Evolutionary conservation across 257 asterid species (phyloP).

Genomic region (Leptodermis oblonga): DNA sequence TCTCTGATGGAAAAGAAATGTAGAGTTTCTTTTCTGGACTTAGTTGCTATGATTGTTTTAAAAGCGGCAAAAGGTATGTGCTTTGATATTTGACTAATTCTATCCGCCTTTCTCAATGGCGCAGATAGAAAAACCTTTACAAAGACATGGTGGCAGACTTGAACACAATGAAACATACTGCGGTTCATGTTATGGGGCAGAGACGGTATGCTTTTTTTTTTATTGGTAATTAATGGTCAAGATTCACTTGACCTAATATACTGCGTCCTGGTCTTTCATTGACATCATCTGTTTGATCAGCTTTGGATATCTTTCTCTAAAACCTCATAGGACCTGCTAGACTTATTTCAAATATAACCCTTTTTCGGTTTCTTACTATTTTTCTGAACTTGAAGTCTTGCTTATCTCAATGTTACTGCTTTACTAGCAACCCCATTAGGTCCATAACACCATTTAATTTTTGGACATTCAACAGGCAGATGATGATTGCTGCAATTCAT

Average conservation of each 20-base stretch:
- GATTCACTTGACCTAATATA: neutral
- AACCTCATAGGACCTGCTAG: neutral
- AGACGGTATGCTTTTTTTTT: constrained; percentile 50
- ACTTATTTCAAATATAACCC: neutral
- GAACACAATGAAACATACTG: constrained; percentile 97
- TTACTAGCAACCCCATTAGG: neutral
- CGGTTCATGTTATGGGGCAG: constrained; percentile 97
- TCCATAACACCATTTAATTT: neutral
- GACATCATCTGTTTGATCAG: neutral
- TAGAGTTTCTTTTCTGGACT: neutral
- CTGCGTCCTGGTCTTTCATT: constrained; percentile 4
- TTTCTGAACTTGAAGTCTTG: neutral
- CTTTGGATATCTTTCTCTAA: neutral
- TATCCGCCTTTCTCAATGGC: neutral
- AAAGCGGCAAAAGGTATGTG: neutral
- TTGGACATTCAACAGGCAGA: constrained; percentile 51
- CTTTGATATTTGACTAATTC: neutral
- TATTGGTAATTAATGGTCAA: neutral
- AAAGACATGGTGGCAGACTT: constrained; percentile 95
- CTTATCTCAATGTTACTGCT: neutral
- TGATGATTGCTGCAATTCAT: constrained; percentile 82
- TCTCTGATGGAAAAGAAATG: neutral
- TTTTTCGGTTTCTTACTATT: neutral
- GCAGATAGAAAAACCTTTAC: constrained; percentile 82
- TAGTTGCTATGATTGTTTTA: neutral